Evolutionary conservation across 371 early-diverging fungal genomes (phyloP).

Genomic region (Apophysomyces trapeziformis): DNA sequence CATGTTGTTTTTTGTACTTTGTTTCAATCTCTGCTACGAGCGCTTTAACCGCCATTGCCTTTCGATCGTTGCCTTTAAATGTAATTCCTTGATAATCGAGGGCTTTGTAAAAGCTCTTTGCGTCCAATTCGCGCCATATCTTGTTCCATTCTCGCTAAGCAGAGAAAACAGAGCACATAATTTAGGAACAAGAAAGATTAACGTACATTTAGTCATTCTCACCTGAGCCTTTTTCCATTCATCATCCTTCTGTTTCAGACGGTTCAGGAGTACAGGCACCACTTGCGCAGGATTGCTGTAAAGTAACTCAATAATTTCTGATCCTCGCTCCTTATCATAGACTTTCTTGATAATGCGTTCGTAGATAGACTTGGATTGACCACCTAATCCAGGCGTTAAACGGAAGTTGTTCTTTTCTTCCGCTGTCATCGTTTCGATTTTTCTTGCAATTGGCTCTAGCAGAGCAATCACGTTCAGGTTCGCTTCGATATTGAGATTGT

Average conservation of each 20-base stretch:
- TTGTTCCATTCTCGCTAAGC: conserved; percentile 88
- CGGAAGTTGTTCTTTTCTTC: conserved; percentile 79
- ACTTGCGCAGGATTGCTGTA: conserved; percentile 90
- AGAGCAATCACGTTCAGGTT: conserved; percentile 87
- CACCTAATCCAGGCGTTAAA: conserved; percentile 82
- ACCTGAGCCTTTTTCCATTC: conserved; percentile 80
- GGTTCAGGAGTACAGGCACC: conserved; percentile 93
- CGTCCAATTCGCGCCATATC: conserved; percentile 94
- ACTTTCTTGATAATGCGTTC: conserved; percentile 89
- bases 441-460: conserved; percentile 82
- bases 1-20: conserved; percentile 47
- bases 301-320: conserved; percentile 93
- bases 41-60: conserved; percentile 75
- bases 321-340: conserved; percentile 86
- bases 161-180: conserved; percentile 26
- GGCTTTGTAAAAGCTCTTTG: conserved; percentile 95
- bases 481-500: conserved; percentile 96
- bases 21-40: conserved; percentile 86
- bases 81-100: conserved; percentile 94
- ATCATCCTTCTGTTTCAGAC: conserved; percentile 96
- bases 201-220: conserved; percentile 60
- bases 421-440: conserved; percentile 73
- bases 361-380: conserved; percentile 85
- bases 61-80: conserved; percentile 91
- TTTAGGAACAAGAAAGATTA: conserved; percentile 58